Base-by-base conservation (phyloP, 805 yeast species). In the Alloascoidea africana region DNA sequence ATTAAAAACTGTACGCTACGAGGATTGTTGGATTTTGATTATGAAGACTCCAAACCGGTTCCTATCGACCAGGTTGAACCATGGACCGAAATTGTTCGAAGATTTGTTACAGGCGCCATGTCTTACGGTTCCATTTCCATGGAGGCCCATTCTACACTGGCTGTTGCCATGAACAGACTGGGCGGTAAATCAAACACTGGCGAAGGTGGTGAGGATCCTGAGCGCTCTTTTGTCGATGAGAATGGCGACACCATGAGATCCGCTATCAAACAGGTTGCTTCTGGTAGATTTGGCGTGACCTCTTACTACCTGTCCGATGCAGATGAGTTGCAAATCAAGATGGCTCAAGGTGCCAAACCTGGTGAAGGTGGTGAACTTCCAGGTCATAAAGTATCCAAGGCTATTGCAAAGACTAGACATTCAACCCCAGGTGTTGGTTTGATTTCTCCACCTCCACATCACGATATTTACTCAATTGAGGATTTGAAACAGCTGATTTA, bases 281-380 rank as follows among this genome's bases (percentile, higher is more conserved):
- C 96, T 34, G 96, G 96, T 48, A 73, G 98, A 61, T 89, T 89
- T 53, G 98, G 98, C 67, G 98, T 89, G 37, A 89, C 98, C 3
- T 85, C 96, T 2, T 74, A 79, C 60, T 89, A 91, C 58, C 67
- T 89, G 50, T 76, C 96, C 27, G 97, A 89, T 62, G 94, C 97
- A 33, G 97, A 89, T 52, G 97, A 89, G 64, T 74, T 89, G 45
- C 98, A 89, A 62, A 91, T 89, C 59, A 89, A 89, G 65, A 86
- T 89, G 87, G 97, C 97, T 5, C 98, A 89, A 63, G 97, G 98
- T 63, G 98, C 98, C 39, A 89, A 89, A 63, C 97, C 97, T 6
- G 98, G 97, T 65, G 97, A 91, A 67, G 98, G 98, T 69, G 98
- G 98, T 69, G 97, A 91, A 61, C 68, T 86, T 48, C 96, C 96